Base-by-base conservation (phyloP, 768 basidiomycete genomes). In the Amanita inopinata region DNA sequence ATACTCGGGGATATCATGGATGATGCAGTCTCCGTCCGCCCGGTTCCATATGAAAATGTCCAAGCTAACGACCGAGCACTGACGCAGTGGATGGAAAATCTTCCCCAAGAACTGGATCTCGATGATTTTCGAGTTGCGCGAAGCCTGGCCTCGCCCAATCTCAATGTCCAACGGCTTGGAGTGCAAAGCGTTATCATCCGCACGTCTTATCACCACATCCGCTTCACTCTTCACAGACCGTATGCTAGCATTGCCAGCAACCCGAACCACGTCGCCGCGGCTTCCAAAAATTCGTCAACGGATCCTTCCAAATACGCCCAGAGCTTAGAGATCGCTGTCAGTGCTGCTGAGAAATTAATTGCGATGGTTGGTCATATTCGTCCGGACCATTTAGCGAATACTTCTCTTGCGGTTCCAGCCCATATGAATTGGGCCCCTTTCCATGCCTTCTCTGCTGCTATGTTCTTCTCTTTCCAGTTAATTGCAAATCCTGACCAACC, bases 391-490 rank as follows among this genome's bases (percentile, higher is more conserved):
- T 64, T 85, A 23, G 74, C 76, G 27, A 83, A 78, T 41, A 71
- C 75, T 10, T 71, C 80, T 12, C 62, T 80, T 46, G 75, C 81
- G 6, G 81, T 86, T 5, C 84, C 83, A 24, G 84, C 83, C 2
- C 86, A 90, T 59, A 79, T 89, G 73, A 78, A 77, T 51, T 86
- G 83, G 79, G 80, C 80, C 3, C 83, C 85, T 0, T 84, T 83
- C 63, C 85, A 90, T 54, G 76, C 81, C 51, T 89, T 89, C 65
- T 80, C 80, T 36, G 84, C 87, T 14, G 83, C 83, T 37, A 87
- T 89, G 80, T 89, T 89, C 63, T 87, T 89, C 71, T 83, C 83
- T n/a, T 88, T 88, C 63, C 85, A 89, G 53, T 71, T 89, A 37
- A 80, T 88, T 52, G 73, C 79, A 25, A 80, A 84, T 52, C 81